phyloP scores from a whole-genome alignment of 2,329 filamentous ascomycete species.

The Fusarium nanum region DNA sequence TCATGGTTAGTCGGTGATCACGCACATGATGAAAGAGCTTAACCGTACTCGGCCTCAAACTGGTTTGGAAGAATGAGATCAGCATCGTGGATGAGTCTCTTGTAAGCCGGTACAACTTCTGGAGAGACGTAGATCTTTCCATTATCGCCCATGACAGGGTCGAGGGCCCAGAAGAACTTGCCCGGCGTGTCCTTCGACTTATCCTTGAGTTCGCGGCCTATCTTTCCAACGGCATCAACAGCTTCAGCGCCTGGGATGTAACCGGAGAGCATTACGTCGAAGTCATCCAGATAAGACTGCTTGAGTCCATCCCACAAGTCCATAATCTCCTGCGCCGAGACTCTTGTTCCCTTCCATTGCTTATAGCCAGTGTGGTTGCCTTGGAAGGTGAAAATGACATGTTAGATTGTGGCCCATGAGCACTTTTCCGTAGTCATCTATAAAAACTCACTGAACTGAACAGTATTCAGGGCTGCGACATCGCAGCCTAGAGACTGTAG shows the following conservation, averaged over 20 bases:
- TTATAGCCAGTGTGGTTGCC: slow-evolving; percentile 96
- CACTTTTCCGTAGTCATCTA: not conserved
- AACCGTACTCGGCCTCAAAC: slow-evolving; percentile 90
- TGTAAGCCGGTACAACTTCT: slow-evolving; percentile 92
- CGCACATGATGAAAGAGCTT: not conserved
- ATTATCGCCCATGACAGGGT: slow-evolving; percentile 98
- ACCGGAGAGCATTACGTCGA: slow-evolving; percentile 93
- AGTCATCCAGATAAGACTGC: slow-evolving; percentile 85
- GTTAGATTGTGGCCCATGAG: slow-evolving; percentile 13
- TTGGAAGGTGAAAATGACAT: slow-evolving; percentile 52
- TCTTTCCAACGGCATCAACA: slow-evolving; percentile 84
- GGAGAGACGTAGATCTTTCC: slow-evolving; percentile 90
- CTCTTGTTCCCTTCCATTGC: slow-evolving; percentile 86
- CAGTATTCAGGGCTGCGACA: slow-evolving; percentile 93
- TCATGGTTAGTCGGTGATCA: not conserved
- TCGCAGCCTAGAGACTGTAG: slow-evolving; percentile 95
- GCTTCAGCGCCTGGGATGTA: slow-evolving; percentile 91
- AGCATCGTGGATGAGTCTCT: slow-evolving; percentile 79
- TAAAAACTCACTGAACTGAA: slow-evolving; percentile 85
- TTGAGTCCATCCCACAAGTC: slow-evolving; percentile 87
- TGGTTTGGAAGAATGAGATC: slow-evolving; percentile 96
- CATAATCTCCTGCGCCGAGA: slow-evolving; percentile 82
- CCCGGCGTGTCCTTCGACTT: slow-evolving; percentile 73
- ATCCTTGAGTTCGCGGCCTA: slow-evolving; percentile 81
- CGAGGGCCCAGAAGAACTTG: slow-evolving; percentile 95